Conservation (phyloP, 176 grass and related monocot species). For the Zoysia pacifica region DNA sequence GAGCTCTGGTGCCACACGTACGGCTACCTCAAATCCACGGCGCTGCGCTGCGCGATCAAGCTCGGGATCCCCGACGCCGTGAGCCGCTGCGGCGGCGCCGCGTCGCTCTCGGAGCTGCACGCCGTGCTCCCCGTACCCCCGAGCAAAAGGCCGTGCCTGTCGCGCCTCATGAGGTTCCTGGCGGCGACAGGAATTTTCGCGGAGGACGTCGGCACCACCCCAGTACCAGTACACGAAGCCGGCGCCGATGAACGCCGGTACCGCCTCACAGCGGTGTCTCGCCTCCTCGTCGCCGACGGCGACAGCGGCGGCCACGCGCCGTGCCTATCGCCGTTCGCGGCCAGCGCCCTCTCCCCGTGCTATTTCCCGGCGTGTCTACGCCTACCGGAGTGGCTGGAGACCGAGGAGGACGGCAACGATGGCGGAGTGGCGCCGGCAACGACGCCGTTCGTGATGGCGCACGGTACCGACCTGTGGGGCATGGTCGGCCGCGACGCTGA, state of each 20-base stretch:
- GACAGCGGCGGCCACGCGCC: neutral
- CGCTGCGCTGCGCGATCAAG: constrained; percentile 44
- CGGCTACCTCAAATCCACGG: constrained; percentile 27
- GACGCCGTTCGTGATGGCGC: constrained; percentile 21
- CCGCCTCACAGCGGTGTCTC: constrained; percentile 37
- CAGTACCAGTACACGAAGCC: neutral
- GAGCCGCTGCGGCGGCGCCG: constrained; percentile 16
- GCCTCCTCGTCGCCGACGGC: constrained; percentile 15
- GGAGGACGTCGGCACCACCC: too few relatives aligned
- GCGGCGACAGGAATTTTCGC: constrained; percentile 8
- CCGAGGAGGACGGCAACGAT: neutral
- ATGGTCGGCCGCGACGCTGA: neutral
- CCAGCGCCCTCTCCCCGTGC: neutral
- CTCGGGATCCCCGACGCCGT: constrained; percentile 48
- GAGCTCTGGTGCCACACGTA: constrained; percentile 34
- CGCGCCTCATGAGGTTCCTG: constrained; percentile 48
- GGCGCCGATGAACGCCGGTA: neutral
- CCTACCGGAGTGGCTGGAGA: constrained; percentile 30
- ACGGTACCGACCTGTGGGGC: neutral
- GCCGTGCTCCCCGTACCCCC: constrained; percentile 7
- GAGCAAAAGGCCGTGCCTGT: constrained; percentile 9
- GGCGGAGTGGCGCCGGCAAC: neutral
- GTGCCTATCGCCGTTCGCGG: neutral
- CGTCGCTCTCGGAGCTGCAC: constrained; percentile 18
- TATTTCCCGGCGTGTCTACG: neutral